A percentile compares a stretch with the other conserved stretches of the same genome.
These are phyloP conservation scores for Lophium mytilinum DNA, from an alignment of 495 filamentous ascomycete genomes.

Conservation along the genomic window DNA sequence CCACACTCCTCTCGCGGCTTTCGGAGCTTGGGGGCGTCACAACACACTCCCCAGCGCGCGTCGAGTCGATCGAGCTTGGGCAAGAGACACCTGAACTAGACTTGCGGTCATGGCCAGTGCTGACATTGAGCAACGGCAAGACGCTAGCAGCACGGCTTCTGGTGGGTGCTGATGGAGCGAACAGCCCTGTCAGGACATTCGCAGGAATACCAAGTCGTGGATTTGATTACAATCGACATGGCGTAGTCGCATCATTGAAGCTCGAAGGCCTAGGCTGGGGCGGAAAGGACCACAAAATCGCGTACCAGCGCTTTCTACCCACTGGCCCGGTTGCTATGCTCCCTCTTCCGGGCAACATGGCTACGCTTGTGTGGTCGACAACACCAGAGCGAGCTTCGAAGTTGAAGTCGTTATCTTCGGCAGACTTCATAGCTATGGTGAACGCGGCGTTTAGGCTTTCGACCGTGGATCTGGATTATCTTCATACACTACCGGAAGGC, in stretches of 20 bases:
- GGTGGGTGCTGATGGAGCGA: conserved; percentile 88
- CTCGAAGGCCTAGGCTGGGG: conserved; percentile 49
- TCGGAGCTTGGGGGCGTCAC: conserved; percentile 58
- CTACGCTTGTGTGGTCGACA: conserved; percentile 91
- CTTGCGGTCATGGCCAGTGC: conserved; percentile 77
- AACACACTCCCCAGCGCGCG: conserved; percentile 64
- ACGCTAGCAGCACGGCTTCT: conserved; percentile 72
- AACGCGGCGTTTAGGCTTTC: conserved; percentile 87
- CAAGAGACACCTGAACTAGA: conserved; percentile 60
- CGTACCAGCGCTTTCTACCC: conserved; percentile 93
- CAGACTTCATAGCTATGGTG: conserved; percentile 76
- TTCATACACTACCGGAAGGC: conserved; percentile 51
- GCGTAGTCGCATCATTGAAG: conserved; percentile 80
- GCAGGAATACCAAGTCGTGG: conserved; percentile 75
- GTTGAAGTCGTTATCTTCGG: conserved; percentile 62
- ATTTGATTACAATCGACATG: conserved; percentile 90
- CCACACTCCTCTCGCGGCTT: conserved; percentile 62
- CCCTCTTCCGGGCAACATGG: conserved; percentile 74
- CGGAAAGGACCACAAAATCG: conserved; percentile 53
- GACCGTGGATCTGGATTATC: conserved; percentile 70
- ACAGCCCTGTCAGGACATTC: conserved; percentile 86
- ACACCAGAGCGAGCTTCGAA: conserved; percentile 66
- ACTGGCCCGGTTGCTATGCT: conserved; percentile 85
- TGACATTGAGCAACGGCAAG: conserved; percentile 54
- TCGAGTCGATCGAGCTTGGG: conserved; percentile 70